phyloP scores from a whole-genome alignment of 192 early-diverging fungal species.

The Dissophora globulifera region DNA sequence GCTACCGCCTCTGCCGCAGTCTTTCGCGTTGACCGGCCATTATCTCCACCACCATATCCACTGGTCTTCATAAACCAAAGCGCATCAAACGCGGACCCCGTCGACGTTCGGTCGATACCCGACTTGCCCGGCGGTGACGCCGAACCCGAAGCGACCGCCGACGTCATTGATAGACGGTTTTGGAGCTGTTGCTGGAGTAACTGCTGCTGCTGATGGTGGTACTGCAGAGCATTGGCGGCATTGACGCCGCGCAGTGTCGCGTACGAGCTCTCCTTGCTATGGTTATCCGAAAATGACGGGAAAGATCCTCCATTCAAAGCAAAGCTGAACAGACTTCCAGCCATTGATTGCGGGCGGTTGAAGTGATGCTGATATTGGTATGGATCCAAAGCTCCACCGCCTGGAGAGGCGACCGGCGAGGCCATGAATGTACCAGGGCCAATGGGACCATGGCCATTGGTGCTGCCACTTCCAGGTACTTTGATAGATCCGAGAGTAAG shows the following conservation, averaged over 20 bases:
- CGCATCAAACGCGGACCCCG: constrained; percentile 38
- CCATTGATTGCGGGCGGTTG: constrained; percentile 50
- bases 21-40: not conserved
- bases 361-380: constrained; percentile 39
- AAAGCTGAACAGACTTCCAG: constrained; percentile 35
- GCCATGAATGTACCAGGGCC: constrained; percentile 14
- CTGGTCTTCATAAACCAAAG: constrained; percentile 42
- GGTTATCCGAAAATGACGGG: constrained; percentile 25
- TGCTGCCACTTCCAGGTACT: not conserved
- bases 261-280: constrained; percentile 42
- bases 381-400: constrained; percentile 32
- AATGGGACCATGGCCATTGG: not conserved
- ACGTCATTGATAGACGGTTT: constrained; percentile 19
- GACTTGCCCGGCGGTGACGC: constrained; percentile 6
- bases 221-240: constrained; percentile 33
- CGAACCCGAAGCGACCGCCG: too few relatives aligned
- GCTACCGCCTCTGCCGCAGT: not conserved
- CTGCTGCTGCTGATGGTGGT: constrained; percentile 42
- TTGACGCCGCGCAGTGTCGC: constrained; percentile 35
- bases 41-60: too few relatives aligned
- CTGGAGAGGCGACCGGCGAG: constrained; percentile 34
- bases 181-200: constrained; percentile 43
- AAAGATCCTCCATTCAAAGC: constrained; percentile 34
- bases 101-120: constrained; percentile 12
- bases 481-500: constrained; percentile 40